These are phyloP conservation scores for Oryza glumipatula DNA, from an alignment of 176 grass and related monocot species.

Conservation along the genomic window DNA sequence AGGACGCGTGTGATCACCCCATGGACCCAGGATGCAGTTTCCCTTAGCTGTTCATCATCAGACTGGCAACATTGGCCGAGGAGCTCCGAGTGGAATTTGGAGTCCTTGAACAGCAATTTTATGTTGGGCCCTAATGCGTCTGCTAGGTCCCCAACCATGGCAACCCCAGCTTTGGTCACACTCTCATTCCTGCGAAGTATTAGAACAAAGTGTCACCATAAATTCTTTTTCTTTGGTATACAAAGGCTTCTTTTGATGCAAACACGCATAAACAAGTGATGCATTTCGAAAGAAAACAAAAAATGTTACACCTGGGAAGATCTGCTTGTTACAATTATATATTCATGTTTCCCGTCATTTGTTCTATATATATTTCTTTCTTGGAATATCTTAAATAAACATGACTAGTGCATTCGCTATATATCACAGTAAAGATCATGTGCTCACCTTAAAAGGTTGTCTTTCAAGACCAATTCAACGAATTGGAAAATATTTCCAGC, in stretches of 20 bases:
- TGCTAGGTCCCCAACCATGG: constrained; percentile 62
- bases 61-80: constrained; percentile 62
- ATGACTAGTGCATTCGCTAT: constrained; percentile 5
- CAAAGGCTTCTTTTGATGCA: not conserved
- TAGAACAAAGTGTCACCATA: constrained; percentile 16
- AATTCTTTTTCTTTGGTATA: constrained; percentile 14
- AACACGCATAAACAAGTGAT: not conserved
- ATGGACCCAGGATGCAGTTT: constrained; percentile 71
- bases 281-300: not conserved
- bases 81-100: constrained; percentile 62
- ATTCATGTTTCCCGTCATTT: constrained; percentile 5
- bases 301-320: not conserved
- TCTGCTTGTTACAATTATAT: not conserved
- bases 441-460: constrained; percentile 55
- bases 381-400: not conserved
- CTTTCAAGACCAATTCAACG: constrained; percentile 58
- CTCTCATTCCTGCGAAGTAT: constrained; percentile 53
- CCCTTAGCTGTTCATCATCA: constrained; percentile 67
- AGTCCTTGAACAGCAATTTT: constrained; percentile 57
- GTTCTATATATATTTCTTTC: not conserved
- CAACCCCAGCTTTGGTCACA: constrained; percentile 69
- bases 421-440: not conserved
- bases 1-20: constrained; percentile 69
- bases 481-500: constrained; percentile 63
- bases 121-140: constrained; percentile 61